phyloP scores from a whole-genome alignment of 192 early-diverging fungal genomes.

The Physocladia obscura region DNA sequence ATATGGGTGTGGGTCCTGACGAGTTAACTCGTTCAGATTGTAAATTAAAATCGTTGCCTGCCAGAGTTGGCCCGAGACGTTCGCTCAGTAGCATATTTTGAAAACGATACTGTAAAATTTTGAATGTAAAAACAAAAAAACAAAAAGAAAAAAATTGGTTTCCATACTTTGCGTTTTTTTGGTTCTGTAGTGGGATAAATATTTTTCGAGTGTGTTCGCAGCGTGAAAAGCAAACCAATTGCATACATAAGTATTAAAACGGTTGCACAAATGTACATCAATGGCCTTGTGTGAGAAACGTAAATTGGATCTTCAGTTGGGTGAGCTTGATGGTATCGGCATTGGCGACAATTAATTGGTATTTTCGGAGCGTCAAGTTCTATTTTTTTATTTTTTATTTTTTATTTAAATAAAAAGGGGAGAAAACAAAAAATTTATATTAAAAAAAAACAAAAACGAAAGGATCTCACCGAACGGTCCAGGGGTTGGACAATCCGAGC shows the following conservation, averaged over 20 bases:
- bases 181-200: slow-evolving; percentile 63
- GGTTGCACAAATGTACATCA: slow-evolving; percentile 84
- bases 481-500: slow-evolving; percentile 44
- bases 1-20: too few species aligned
- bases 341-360: slow-evolving; percentile 6
- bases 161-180: slow-evolving; percentile 9
- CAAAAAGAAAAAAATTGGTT: background rate
- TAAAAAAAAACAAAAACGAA: background rate
- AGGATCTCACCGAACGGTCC: slow-evolving; percentile 6
- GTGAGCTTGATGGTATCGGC: slow-evolving; percentile 32
- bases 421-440: background rate
- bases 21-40: too few species aligned
- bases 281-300: slow-evolving; percentile 68
- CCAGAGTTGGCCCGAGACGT: background rate
- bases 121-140: background rate
- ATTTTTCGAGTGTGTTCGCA: slow-evolving; percentile 84
- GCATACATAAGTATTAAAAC: slow-evolving; percentile 79
- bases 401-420: background rate
- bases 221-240: slow-evolving; percentile 89
- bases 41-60: too few species aligned
- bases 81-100: background rate
- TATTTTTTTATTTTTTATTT: background rate
- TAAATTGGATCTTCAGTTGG: slow-evolving; percentile 82
- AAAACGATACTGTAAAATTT: background rate
- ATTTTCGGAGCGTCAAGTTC: background rate